Evolutionary conservation across 192 early-diverging fungal genomes (phyloP).

Genomic region (Podila epicladia): DNA sequence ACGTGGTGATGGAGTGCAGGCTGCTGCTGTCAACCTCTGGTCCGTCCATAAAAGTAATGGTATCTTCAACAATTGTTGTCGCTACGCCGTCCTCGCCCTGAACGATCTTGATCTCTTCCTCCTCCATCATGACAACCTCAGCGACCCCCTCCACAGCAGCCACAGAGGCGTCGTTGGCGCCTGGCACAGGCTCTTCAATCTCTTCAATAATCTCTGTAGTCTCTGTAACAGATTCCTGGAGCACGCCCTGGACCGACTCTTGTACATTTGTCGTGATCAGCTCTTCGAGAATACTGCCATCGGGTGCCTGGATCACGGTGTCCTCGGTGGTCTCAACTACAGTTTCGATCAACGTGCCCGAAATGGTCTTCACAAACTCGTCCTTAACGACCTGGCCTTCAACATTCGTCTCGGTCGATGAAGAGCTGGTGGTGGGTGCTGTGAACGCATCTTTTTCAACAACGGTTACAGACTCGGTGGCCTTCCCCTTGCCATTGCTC

Average conservation of each 20-base stretch:
- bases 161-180: neutral
- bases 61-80: conserved; percentile 19
- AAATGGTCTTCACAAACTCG: conserved; percentile 1
- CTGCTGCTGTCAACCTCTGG: conserved; percentile 22
- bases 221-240: conserved; percentile 22
- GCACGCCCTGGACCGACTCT: conserved; percentile 12
- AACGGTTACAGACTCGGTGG: neutral
- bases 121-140: conserved; percentile 12
- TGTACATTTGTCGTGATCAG: conserved; percentile 15
- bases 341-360: conserved; percentile 15
- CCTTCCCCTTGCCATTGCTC: neutral
- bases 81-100: conserved; percentile 22
- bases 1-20: conserved; percentile 29
- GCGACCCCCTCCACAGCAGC: neutral
- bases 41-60: conserved; percentile 17
- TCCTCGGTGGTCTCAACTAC: conserved; percentile 28
- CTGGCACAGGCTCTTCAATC: conserved; percentile 6
- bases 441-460: neutral
- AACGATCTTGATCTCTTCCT: neutral
- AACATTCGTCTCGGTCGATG: neutral
- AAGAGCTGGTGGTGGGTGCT: neutral
- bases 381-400: conserved; percentile 13
- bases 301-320: conserved; percentile 8
- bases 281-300: conserved; percentile 29
- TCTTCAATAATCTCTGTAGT: conserved; percentile 19